Evolutionary conservation across 2,329 filamentous ascomycete genomes (phyloP).

Genomic region (Periconia digitata): DNA sequence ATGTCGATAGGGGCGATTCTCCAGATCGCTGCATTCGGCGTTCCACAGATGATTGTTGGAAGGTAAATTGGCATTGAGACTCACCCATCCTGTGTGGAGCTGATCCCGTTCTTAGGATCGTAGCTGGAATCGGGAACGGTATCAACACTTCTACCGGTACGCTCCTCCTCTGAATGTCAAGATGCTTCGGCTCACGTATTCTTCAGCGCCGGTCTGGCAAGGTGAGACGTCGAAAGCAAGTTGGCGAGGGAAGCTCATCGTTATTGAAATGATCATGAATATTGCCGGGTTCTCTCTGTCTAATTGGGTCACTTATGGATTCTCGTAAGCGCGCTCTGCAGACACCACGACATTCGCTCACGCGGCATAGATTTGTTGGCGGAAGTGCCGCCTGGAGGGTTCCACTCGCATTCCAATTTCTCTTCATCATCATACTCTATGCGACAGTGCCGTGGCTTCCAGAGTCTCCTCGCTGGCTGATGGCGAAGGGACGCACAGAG

Average conservation of each 20-base stretch:
- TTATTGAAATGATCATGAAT: conserved; percentile 54
- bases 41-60: conserved; percentile 54
- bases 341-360: conserved; percentile 1
- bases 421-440: conserved; percentile 53
- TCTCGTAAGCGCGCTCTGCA: conserved; percentile 44
- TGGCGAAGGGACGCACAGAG: conserved; percentile 46
- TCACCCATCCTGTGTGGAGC: neutral
- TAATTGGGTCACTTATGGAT: conserved; percentile 57
- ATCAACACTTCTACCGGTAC: conserved; percentile 54
- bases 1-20: conserved; percentile 54
- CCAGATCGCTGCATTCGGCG: conserved; percentile 49
- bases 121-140: conserved; percentile 54
- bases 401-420: conserved; percentile 51
- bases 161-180: conserved; percentile 25
- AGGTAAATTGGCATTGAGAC: conserved; percentile 13
- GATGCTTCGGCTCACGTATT: conserved; percentile 26
- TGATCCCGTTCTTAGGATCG: conserved; percentile 32
- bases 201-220: conserved; percentile 54
- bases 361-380: conserved; percentile 11
- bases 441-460: conserved; percentile 51
- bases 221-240: conserved; percentile 52
- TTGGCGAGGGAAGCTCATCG: conserved; percentile 48
- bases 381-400: conserved; percentile 24
- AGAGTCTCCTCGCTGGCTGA: conserved; percentile 52
- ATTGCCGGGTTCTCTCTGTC: conserved; percentile 53